These are phyloP conservation scores for Coelastrella sp. DNA, from an alignment of 139 green algal species.

Conservation along the genomic window DNA sequence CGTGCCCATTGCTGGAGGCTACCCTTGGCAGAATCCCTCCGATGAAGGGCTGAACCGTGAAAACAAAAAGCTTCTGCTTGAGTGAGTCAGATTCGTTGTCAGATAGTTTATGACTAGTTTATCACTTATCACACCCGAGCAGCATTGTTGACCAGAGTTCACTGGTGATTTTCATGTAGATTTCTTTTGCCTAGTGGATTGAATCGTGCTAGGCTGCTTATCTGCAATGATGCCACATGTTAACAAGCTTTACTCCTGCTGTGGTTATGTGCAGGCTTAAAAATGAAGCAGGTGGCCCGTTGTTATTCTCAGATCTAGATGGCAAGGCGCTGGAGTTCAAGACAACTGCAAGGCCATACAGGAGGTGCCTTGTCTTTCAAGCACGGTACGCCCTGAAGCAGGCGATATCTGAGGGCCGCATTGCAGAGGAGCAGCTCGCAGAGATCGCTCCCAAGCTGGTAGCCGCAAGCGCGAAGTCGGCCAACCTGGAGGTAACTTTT, in stretches of 20 bases:
- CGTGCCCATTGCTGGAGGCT: not conserved
- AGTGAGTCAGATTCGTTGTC: not conserved
- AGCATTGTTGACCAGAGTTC: not conserved
- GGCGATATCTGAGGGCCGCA: conserved; percentile 33
- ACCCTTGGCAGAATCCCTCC: not conserved
- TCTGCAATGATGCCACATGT: not conserved
- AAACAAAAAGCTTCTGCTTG: not conserved
- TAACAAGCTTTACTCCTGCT: not conserved
- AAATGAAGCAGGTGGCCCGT: not conserved
- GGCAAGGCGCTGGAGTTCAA: conserved; percentile 21
- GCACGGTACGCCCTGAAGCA: not conserved
- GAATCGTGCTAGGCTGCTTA: not conserved
- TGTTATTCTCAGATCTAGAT: conserved; percentile 18
- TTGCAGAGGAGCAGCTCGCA: conserved; percentile 13
- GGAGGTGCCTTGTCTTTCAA: conserved; percentile 5
- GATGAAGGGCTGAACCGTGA: not conserved
- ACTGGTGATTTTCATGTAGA: not conserved
- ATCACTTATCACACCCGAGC: not conserved
- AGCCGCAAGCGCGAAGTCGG: conserved; percentile 16
- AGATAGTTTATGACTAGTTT: not conserved
- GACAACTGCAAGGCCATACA: conserved; percentile 4
- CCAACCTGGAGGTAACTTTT: conserved; percentile 1
- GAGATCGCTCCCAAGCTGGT: conserved; percentile 22
- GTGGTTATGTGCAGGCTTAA: not conserved
- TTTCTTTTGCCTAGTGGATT: not conserved